These are phyloP conservation scores for Xanthoparmelia taractica DNA, from an alignment of 495 filamentous ascomycete genomes.

Conservation along the genomic window DNA sequence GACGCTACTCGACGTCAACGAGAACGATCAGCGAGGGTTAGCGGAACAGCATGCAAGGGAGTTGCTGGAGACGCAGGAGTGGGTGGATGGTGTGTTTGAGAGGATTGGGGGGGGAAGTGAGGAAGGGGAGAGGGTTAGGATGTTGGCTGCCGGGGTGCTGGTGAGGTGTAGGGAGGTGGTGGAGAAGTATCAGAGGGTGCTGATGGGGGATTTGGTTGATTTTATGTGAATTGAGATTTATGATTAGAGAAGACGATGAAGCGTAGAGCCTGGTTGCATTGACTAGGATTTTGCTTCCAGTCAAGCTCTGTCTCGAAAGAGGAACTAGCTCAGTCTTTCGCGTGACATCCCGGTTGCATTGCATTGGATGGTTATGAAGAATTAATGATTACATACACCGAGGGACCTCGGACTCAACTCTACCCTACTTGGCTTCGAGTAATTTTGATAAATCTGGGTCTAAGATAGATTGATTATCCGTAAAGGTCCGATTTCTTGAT, in stretches of 20 bases:
- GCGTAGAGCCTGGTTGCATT: neutral
- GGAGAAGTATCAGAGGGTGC: constrained; percentile 65
- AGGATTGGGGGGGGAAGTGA: constrained; percentile 43
- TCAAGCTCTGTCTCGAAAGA: neutral
- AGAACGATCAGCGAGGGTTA: constrained; percentile 42
- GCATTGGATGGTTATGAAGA: too few relatives aligned
- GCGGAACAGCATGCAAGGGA: constrained; percentile 50
- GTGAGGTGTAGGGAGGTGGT: constrained; percentile 70
- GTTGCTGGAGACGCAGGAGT: constrained; percentile 54
- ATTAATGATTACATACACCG: too few relatives aligned
- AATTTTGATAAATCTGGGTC: too few relatives aligned
- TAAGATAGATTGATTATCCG: too few relatives aligned
- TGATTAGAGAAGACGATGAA: constrained; percentile 16
- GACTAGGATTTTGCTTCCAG: neutral
- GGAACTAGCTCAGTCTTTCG: too few relatives aligned
- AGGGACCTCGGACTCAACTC: too few relatives aligned
- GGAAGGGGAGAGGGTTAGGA: constrained; percentile 54
- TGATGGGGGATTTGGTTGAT: constrained; percentile 25
- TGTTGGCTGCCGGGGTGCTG: constrained; percentile 75
- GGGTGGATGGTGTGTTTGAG: constrained; percentile 67
- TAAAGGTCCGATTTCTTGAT: too few relatives aligned
- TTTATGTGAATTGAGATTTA: constrained; percentile 9
- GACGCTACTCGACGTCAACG: constrained; percentile 77
- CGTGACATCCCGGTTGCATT: too few relatives aligned
- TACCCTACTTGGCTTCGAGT: too few relatives aligned